Conservation (phyloP, 495 filamentous ascomycete genomes). For the Aspergillus funiculosus region DNA sequence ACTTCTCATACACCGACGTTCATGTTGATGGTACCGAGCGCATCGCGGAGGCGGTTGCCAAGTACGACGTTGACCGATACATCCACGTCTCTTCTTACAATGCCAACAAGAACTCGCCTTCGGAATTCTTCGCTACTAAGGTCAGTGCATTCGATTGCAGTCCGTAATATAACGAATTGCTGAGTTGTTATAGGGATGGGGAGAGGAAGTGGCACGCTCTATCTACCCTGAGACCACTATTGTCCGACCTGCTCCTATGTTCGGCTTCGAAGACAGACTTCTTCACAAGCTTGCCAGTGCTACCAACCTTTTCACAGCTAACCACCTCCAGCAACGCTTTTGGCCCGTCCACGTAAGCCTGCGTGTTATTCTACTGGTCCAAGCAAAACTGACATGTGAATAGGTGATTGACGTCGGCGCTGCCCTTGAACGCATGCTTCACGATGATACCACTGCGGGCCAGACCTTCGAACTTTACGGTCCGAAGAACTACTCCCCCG, state of each 20-base stretch:
- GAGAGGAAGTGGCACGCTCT: conserved; percentile 74
- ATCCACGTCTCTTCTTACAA: conserved; percentile 97
- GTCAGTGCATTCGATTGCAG: conserved; percentile 37
- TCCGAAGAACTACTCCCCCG: conserved; percentile 84
- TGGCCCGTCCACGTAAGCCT: conserved; percentile 85
- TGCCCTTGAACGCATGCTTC: conserved; percentile 80
- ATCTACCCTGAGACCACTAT: conserved; percentile 99
- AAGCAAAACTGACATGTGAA: conserved; percentile 16
- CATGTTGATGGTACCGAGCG: conserved; percentile 92
- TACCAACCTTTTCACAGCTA: conserved; percentile 77
- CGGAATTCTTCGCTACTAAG: conserved; percentile 88
- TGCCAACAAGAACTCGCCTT: conserved; percentile 70
- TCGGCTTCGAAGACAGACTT: conserved; percentile 89
- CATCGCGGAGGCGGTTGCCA: conserved; percentile 91
- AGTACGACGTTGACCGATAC: conserved; percentile 97
- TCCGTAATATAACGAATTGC: not conserved
- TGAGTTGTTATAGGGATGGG: conserved; percentile 53
- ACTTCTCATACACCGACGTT: conserved; percentile 88
- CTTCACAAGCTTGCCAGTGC: conserved; percentile 76
- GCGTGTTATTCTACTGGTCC: not conserved
- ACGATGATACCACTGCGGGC: conserved; percentile 80
- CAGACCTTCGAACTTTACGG: conserved; percentile 96
- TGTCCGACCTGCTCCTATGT: conserved; percentile 89
- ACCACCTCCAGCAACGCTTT: conserved; percentile 85
- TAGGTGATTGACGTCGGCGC: conserved; percentile 82